These are phyloP conservation scores for Scortechinia acanthostroma DNA, from an alignment of 2,329 filamentous ascomycete genomes.

Conservation along the genomic window DNA sequence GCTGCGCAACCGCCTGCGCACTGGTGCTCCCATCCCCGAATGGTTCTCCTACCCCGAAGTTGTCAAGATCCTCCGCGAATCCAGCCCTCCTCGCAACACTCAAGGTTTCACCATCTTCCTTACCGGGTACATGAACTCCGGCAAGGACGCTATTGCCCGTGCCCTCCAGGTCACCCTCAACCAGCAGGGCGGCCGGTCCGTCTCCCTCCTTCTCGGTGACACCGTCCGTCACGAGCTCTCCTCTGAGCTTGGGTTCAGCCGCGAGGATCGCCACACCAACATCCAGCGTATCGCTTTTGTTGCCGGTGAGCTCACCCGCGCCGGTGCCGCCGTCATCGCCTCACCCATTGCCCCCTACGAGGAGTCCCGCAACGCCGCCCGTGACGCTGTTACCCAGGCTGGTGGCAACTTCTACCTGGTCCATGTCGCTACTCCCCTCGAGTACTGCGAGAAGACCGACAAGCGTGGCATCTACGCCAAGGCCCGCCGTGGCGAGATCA, in stretches of 20 bases:
- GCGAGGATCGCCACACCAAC: conserved; percentile 87
- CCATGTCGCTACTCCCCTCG: conserved; percentile 87
- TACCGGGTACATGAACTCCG: conserved; percentile 91
- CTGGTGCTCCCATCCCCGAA: conserved; percentile 88
- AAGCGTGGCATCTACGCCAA: conserved; percentile 81
- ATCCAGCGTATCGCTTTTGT: conserved; percentile 95
- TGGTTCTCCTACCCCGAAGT: conserved; percentile 99
- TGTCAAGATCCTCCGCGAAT: conserved; percentile 90
- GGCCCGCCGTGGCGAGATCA: conserved; percentile 83
- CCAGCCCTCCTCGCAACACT: conserved; percentile 80
- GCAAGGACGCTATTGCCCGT: conserved; percentile 93
- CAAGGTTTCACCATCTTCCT: conserved; percentile 99
- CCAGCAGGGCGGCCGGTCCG: conserved; percentile 91
- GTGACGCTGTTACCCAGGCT: conserved; percentile 78
- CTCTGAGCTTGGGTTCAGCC: conserved; percentile 89
- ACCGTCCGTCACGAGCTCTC: conserved; percentile 90
- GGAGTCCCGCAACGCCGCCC: conserved; percentile 66
- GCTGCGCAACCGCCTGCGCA: conserved; percentile 83
- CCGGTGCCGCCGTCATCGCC: conserved; percentile 89
- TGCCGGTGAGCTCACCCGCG: conserved; percentile 84
- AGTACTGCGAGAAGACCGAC: conserved; percentile 91
- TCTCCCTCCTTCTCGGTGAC: conserved; percentile 90
- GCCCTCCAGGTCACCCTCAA: conserved; percentile 95
- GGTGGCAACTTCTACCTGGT: conserved; percentile 83
- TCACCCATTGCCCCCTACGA: conserved; percentile 94